Evolutionary conservation across 2,329 filamentous ascomycete species (phyloP).

Genomic region (Botrytis aclada): DNA sequence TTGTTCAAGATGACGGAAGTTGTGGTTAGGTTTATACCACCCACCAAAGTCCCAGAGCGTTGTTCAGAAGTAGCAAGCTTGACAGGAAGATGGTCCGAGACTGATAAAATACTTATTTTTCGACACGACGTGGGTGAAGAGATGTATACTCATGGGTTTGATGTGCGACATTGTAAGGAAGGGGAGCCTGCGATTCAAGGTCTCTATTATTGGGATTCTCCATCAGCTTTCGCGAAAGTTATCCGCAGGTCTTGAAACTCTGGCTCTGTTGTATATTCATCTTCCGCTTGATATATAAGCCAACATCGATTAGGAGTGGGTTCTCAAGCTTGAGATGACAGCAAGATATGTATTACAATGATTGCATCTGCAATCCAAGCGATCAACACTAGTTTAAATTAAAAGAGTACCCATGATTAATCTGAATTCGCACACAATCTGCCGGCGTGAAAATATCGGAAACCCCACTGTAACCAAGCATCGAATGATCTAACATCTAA

Average conservation of each 20-base stretch:
- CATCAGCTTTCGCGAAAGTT: not conserved
- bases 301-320: not conserved
- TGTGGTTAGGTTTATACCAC: not conserved
- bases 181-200: not conserved
- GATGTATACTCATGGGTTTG: not conserved
- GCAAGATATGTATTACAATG: not conserved
- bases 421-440: no score
- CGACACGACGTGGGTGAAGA: not conserved
- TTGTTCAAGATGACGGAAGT: not conserved
- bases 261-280: not conserved
- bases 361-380: not conserved
- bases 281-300: not conserved
- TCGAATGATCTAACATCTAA: not conserved
- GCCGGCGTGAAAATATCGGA: not conserved
- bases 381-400: no score
- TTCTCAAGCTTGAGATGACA: not conserved
- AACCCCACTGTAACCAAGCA: not conserved
- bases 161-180: not conserved
- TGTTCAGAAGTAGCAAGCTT: not conserved
- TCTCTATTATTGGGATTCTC: not conserved
- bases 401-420: not conserved
- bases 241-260: no score
- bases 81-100: not conserved
- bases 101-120: not conserved
- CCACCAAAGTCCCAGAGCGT: fast-evolving